A percentile compares a stretch with the other conserved stretches of the same genome.
Conservation (phyloP, 305 asterid genomes). For the Fraxinus floribunda region DNA sequence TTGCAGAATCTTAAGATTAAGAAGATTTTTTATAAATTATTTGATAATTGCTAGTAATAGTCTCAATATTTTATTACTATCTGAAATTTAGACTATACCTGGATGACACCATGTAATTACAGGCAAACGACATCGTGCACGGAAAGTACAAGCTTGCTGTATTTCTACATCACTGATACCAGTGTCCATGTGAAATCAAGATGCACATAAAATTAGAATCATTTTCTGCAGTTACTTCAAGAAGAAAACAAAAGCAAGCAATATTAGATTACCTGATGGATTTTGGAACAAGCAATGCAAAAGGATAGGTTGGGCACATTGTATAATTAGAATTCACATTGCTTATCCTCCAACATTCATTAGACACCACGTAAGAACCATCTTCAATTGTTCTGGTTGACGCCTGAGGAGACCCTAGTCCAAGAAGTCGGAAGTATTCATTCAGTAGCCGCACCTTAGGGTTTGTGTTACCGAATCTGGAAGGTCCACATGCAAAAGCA, state of each 20-base stretch:
- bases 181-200: slow-evolving; percentile 33
- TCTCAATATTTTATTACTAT: not conserved
- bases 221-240: slow-evolving; percentile 23
- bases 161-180: slow-evolving; percentile 75
- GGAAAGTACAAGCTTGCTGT: slow-evolving; percentile 79
- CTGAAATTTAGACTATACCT: slow-evolving; percentile 43
- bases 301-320: slow-evolving; percentile 85
- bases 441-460: slow-evolving; percentile 79
- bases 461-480: slow-evolving; percentile 51
- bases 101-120: slow-evolving; percentile 92
- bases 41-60: not conserved
- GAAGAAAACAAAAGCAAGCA: slow-evolving; percentile 13
- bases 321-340: slow-evolving; percentile 65
- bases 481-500: slow-evolving; percentile 72
- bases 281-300: slow-evolving; percentile 88
- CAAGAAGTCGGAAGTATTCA: slow-evolving; percentile 93
- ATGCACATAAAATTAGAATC: slow-evolving; percentile 20
- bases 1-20: not conserved
- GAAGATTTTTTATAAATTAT: not conserved
- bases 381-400: slow-evolving; percentile 63
- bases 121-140: slow-evolving; percentile 90
- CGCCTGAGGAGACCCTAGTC: slow-evolving; percentile 55
- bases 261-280: slow-evolving; percentile 62
- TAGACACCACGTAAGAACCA: slow-evolving; percentile 68
- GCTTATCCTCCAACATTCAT: slow-evolving; percentile 93